Base-by-base conservation (phyloP, 371 early-diverging fungal genomes). In the Mortierella sp. region DNA sequence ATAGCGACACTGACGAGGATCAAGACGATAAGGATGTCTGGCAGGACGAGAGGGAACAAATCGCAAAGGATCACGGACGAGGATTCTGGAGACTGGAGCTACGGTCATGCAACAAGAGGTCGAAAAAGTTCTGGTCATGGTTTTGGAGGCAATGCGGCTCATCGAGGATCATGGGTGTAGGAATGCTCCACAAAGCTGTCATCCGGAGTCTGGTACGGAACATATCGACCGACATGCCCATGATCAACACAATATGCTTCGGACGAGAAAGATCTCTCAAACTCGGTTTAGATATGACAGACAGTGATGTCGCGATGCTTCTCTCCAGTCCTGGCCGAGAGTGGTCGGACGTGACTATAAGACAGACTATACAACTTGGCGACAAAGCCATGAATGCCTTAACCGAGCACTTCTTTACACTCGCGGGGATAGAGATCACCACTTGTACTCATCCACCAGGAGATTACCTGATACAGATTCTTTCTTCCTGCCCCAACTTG, bases 341-440 rank as follows among this genome's bases (percentile, higher is more conserved):
- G n/a, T 54, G 44, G 14, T 25, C 9, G 40, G 55, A 40, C 27
- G n/a, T 10, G 19, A 41, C 17, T 28, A 40, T 2, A 12, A 41
- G 44, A 43, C 43, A 43, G 55, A 54, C 24, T 41, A n/a, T n/a
- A n/a, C n/a, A n/a, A n/a, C n/a, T 54, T 43, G 44, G 16, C 12
- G 3, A 54, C 5, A 13, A 22, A 16, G 17, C 55, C 19, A 43
- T 1, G 40, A 8, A 22, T 2, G 14, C 41, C 28, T 17, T 54
- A 9, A 27, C 16, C 22, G 43, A 44, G 3, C 43, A 54, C 44
- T 54, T 24, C 27, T 43, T 16, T 16, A 54, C 41, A 22, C 14
- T 54, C 3, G 55, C 19, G 44, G 43, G 43, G 41, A 14, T 54
- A 3, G 41, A 25, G 7, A 3, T 54, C 9, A 13, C 14, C 21